phyloP scores from a whole-genome alignment of 768 basidiomycete species.

The Filobasidium floriforme region DNA sequence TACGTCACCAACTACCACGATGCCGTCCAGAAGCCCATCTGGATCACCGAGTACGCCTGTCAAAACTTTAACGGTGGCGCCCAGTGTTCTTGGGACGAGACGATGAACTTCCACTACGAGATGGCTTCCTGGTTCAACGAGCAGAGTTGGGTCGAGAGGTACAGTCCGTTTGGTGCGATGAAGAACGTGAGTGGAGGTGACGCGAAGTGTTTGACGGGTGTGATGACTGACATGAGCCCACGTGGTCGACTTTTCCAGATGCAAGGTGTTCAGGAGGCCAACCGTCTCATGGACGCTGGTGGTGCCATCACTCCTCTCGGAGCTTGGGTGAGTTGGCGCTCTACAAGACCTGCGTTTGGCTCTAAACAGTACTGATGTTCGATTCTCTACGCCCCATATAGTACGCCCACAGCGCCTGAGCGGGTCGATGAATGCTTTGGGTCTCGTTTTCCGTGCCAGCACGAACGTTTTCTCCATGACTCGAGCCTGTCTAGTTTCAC shows the following conservation, averaged over 20 bases:
- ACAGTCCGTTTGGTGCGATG: conserved; percentile 40
- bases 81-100: conserved; percentile 39
- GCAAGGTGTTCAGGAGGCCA: conserved; percentile 44
- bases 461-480: no score
- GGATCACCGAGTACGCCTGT: conserved; percentile 41
- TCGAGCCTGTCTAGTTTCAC: no score
- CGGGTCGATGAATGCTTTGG: neutral
- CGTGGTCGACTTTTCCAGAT: conserved; percentile 38
- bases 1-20: conserved; percentile 52
- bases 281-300: conserved; percentile 41
- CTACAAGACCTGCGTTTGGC: no score
- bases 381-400: neutral
- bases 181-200: conserved; percentile 21
- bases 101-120: conserved; percentile 35
- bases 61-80: conserved; percentile 44
- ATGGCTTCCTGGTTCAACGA: conserved; percentile 44
- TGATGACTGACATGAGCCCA: neutral
- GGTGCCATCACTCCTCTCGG: conserved; percentile 42
- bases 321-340: conserved; percentile 35
- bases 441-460: no score
- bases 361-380: neutral
- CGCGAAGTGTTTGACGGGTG: neutral
- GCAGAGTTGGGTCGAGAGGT: conserved; percentile 37
- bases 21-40: conserved; percentile 44
- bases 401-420: conserved; percentile 2